A percentile compares a stretch with the other conserved stretches of the same genome.
These are phyloP conservation scores for Scheffersomyces coipomensis DNA, from an alignment of 805 yeast genomes.

Conservation along the genomic window DNA sequence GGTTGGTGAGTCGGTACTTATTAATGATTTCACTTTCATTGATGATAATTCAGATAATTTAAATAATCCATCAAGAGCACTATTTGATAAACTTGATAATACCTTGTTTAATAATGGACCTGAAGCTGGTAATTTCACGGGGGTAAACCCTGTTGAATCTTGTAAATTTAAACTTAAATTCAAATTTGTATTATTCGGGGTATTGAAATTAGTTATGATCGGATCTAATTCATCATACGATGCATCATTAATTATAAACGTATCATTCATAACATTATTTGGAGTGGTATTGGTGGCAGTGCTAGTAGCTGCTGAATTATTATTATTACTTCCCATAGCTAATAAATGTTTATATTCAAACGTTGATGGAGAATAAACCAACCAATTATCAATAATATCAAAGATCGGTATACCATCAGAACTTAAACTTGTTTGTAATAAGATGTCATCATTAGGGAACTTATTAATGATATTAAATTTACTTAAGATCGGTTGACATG, in stretches of 20 bases:
- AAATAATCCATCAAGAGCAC: slow-evolving; percentile 52
- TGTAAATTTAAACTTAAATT: neutral
- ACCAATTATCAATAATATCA: slow-evolving; percentile 50
- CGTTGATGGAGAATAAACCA: slow-evolving; percentile 45
- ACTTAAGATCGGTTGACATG: slow-evolving; percentile 19
- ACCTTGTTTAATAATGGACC: slow-evolving; percentile 49
- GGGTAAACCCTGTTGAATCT: slow-evolving; percentile 28
- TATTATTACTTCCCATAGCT: too few relatives aligned
- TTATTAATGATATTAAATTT: slow-evolving; percentile 7
- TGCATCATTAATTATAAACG: too few relatives aligned
- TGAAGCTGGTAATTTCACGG: slow-evolving; percentile 45
- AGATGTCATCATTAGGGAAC: slow-evolving; percentile 17
- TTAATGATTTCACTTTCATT: slow-evolving; percentile 39
- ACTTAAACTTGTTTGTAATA: slow-evolving; percentile 28
- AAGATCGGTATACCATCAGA: slow-evolving; percentile 41
- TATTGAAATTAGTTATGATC: slow-evolving; percentile 4
- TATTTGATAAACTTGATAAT: slow-evolving; percentile 46
- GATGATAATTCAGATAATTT: slow-evolving; percentile 45
- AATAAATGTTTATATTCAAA: slow-evolving; percentile 31
- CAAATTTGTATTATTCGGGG: neutral
- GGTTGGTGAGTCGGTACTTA: too few relatives aligned
- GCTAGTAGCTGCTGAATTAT: too few relatives aligned
- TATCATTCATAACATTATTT: too few relatives aligned
- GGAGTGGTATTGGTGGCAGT: too few relatives aligned
- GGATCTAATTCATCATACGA: slow-evolving; percentile 9